Conservation (phyloP, 2,329 filamentous ascomycete species). For the Mycosphaerella sp. region DNA sequence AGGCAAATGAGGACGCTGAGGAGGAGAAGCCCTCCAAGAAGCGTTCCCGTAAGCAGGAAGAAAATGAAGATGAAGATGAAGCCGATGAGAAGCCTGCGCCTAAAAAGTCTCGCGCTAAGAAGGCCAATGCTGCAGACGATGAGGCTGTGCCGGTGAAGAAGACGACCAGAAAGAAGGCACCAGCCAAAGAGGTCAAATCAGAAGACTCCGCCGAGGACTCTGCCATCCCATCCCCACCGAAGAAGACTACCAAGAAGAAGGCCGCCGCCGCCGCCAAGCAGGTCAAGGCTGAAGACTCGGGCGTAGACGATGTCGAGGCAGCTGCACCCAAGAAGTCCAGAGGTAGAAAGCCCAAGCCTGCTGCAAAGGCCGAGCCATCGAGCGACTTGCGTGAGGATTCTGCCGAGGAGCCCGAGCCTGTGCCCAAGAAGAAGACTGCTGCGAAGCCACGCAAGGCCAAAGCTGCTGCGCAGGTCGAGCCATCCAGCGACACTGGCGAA, state of each 20-base stretch:
- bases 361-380: slow-evolving; percentile 20
- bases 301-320: slow-evolving; percentile 15
- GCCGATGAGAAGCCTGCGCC: slow-evolving; percentile 13
- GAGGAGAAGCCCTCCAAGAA: slow-evolving; percentile 31
- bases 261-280: slow-evolving; percentile 6
- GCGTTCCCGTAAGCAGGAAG: slow-evolving; percentile 20
- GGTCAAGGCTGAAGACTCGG: slow-evolving; percentile 14
- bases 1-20: slow-evolving; percentile 17
- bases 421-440: slow-evolving; percentile 26
- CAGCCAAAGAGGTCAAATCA: slow-evolving; percentile 14
- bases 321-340: slow-evolving; percentile 23
- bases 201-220: slow-evolving; percentile 16
- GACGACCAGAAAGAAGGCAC: slow-evolving; percentile 21
- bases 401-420: slow-evolving; percentile 29
- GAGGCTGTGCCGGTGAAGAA: slow-evolving; percentile 21
- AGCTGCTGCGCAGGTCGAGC: slow-evolving; percentile 24
- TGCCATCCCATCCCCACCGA: slow-evolving; percentile 13
- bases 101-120: slow-evolving; percentile 23
- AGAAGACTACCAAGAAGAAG: slow-evolving; percentile 23
- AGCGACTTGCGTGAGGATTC: slow-evolving; percentile 11
- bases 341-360: slow-evolving; percentile 28
- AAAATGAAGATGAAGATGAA: slow-evolving; percentile 28
- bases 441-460: slow-evolving; percentile 32
- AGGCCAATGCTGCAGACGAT: slow-evolving; percentile 20
- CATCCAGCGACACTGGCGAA: slow-evolving; percentile 11